These are phyloP conservation scores for Gaeumannomyces tritici DNA, from an alignment of 2,329 filamentous ascomycete species.

Conservation along the genomic window DNA sequence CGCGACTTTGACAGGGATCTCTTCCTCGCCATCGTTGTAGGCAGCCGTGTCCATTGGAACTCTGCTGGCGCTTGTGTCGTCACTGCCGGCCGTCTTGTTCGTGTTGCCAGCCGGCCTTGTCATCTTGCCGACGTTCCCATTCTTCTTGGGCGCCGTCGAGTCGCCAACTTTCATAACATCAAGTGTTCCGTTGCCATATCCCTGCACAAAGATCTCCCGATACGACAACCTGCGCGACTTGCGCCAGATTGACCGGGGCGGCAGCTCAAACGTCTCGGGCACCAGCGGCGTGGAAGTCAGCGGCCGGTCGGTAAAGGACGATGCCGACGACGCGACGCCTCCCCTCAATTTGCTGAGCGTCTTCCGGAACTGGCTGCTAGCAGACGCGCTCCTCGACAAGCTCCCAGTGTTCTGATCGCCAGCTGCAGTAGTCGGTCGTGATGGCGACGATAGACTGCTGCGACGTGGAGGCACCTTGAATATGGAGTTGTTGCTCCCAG, in stretches of 20 bases:
- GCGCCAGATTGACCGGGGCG: slow-evolving; percentile 7
- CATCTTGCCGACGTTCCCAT: background rate
- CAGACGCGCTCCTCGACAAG: background rate
- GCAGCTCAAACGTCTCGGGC: background rate
- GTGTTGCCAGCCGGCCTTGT: no score
- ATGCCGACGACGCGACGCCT: background rate
- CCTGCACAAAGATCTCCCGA: slow-evolving; percentile 42
- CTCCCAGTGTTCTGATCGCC: background rate
- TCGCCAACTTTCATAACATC: background rate
- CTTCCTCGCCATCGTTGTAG: background rate
- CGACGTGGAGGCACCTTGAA: slow-evolving; percentile 11
- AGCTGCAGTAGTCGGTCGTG: background rate
- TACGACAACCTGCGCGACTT: slow-evolving; percentile 17
- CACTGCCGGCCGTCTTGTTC: background rate
- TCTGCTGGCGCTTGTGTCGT: background rate
- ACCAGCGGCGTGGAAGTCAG: background rate
- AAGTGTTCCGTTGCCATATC: slow-evolving; percentile 45
- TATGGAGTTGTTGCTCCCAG: background rate
- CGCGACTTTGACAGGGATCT: background rate
- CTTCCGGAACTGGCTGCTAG: slow-evolving; percentile 18
- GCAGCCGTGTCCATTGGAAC: background rate
- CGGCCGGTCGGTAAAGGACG: background rate
- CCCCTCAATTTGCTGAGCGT: slow-evolving; percentile 22
- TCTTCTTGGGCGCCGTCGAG: background rate
- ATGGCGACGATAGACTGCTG: slow-evolving; percentile 13